Conservation (phyloP, 352 stramenopile genomes). For the Thraustotheca clavata region DNA sequence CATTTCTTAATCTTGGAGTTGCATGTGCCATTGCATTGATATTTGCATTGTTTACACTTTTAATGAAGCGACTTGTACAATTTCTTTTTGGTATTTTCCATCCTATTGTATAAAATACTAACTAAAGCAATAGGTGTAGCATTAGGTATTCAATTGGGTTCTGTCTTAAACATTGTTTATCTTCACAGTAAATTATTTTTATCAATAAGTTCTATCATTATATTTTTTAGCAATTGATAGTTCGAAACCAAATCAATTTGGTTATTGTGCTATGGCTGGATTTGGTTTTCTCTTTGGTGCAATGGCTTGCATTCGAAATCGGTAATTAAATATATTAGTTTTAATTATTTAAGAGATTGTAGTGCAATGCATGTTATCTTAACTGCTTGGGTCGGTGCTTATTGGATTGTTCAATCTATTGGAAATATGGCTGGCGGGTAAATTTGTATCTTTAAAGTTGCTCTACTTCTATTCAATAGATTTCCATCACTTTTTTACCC, state of each 20-base stretch:
- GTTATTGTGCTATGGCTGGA: slow-evolving; percentile 9
- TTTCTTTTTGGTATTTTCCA: slow-evolving; percentile 20
- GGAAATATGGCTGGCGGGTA: slow-evolving; percentile 14
- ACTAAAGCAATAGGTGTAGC: not conserved
- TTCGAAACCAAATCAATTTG: slow-evolving; percentile 1
- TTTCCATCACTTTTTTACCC: slow-evolving; percentile 18
- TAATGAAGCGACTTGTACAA: not conserved
- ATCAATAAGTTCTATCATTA: not conserved
- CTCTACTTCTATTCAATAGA: not conserved
- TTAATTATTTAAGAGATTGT: not conserved
- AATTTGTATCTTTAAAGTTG: not conserved
- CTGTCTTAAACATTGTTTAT: slow-evolving; percentile 14
- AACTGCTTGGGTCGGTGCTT: slow-evolving; percentile 16
- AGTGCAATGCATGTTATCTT: slow-evolving; percentile 11
- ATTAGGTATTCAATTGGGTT: slow-evolving; percentile 14
- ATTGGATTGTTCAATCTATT: slow-evolving; percentile 12
- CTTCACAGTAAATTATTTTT: slow-evolving; percentile 5
- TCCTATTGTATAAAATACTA: not conserved
- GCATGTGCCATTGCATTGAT: not conserved
- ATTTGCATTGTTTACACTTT: not conserved
- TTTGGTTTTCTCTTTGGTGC: not conserved
- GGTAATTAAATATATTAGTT: no score
- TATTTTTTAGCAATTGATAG: not conserved
- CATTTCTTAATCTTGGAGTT: not conserved
- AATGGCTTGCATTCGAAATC: not conserved